Conservation (phyloP, 768 basidiomycete genomes). For the Suillus brevipes region DNA sequence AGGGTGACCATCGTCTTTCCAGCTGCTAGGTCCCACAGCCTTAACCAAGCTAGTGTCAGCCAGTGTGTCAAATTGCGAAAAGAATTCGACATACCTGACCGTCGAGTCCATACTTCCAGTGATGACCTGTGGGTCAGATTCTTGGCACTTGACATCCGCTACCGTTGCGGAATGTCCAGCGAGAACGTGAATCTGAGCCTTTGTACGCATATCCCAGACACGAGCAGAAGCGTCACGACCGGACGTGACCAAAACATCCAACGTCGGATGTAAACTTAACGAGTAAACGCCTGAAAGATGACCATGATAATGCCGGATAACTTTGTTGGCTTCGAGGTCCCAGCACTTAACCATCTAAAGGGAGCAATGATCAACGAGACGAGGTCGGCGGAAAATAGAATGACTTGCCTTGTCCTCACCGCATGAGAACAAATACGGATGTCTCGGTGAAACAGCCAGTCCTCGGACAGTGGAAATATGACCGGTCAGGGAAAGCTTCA, state of each 20-base stretch:
- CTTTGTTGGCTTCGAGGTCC: constrained; percentile 98
- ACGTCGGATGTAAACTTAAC: constrained; percentile 88
- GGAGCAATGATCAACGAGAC: constrained; percentile 1
- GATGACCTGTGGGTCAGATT: constrained; percentile 96
- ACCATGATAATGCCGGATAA: constrained; percentile 98
- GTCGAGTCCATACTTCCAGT: constrained; percentile 99
- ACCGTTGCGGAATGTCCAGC: constrained; percentile 94
- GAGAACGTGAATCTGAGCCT: constrained; percentile 92
- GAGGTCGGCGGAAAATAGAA: background rate
- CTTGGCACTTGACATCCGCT: constrained; percentile 94
- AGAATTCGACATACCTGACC: constrained; percentile 58
- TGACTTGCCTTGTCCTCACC: constrained; percentile 90
- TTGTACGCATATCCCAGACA: constrained; percentile 99
- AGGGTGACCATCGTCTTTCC: constrained; percentile 95
- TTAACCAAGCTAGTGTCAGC: constrained; percentile 27
- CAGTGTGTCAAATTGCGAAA: background rate
- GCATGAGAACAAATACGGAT: constrained; percentile 97
- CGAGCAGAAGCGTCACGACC: constrained; percentile 96
- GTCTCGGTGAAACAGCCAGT: constrained; percentile 85
- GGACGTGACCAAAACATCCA: constrained; percentile 92
- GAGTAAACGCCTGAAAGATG: constrained; percentile 98
- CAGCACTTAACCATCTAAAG: constrained; percentile 98
- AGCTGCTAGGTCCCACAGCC: constrained; percentile 96
- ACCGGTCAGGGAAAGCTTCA: constrained; percentile 94
- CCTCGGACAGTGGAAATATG: constrained; percentile 98